These are phyloP conservation scores for Inga oerstediana DNA, from an alignment of 306 rosid species.

Conservation along the genomic window DNA sequence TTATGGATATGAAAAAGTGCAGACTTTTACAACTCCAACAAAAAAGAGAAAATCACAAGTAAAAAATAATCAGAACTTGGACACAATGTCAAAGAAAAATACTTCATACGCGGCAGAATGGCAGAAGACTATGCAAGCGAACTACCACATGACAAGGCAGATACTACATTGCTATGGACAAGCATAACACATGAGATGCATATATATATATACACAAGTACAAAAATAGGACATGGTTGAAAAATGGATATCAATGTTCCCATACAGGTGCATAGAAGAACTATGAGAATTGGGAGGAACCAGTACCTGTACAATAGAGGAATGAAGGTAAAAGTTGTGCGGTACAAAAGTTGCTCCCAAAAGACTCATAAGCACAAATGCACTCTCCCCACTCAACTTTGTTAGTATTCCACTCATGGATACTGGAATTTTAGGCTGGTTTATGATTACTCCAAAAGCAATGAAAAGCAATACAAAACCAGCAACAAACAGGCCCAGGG, in stretches of 20 bases:
- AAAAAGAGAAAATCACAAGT: not conserved
- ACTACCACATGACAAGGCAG: not conserved
- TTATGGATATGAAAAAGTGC: not conserved
- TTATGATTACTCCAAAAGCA: slow-evolving; percentile 66
- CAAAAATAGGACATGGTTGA: not conserved
- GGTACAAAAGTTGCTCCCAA: slow-evolving; percentile 96
- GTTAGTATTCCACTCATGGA: slow-evolving; percentile 67
- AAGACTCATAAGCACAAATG: slow-evolving; percentile 88
- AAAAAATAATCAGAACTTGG: slow-evolving; percentile 2
- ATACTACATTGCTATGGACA: slow-evolving; percentile 9
- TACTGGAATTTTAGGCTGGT: slow-evolving; percentile 67
- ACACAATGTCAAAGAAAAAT: not conserved
- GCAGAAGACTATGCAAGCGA: slow-evolving; percentile 3
- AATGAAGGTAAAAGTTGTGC: slow-evolving; percentile 92
- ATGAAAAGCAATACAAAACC: slow-evolving; percentile 64
- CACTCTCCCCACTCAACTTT: slow-evolving; percentile 85
- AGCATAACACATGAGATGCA: slow-evolving; percentile 13
- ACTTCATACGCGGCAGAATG: slow-evolving; percentile 8
- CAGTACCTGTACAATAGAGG: slow-evolving; percentile 89
- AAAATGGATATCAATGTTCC: not conserved
- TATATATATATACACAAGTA: slow-evolving; percentile 11
- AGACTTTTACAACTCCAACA: not conserved
- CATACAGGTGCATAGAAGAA: slow-evolving; percentile 2
- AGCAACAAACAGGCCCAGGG: slow-evolving; percentile 56
- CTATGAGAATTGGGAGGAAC: slow-evolving; percentile 28